Conservation (phyloP, 805 yeast species). For the Yamadazyma tumulicola region DNA sequence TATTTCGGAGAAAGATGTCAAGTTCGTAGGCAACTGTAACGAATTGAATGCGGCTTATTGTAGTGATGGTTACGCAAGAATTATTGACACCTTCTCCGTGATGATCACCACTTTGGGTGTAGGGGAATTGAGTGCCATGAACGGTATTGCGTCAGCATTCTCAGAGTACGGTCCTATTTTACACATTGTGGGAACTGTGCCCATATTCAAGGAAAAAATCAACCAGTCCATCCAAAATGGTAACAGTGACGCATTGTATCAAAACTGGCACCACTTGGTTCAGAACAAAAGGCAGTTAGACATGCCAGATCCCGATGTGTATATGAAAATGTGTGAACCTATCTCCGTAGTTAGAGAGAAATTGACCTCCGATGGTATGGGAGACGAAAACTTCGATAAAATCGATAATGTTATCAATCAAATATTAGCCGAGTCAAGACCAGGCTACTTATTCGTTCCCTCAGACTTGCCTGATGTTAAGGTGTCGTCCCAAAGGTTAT, state of each 20-base stretch:
- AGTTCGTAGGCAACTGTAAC: slow-evolving; percentile 83
- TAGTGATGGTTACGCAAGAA: slow-evolving; percentile 82
- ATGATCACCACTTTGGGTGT: slow-evolving; percentile 78
- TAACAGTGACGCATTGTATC: slow-evolving; percentile 9
- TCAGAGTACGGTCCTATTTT: slow-evolving; percentile 78
- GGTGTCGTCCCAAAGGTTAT: slow-evolving; percentile 22
- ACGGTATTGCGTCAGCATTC: slow-evolving; percentile 79
- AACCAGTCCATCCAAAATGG: slow-evolving; percentile 1
- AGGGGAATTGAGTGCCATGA: slow-evolving; percentile 82
- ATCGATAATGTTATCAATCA: slow-evolving; percentile 64
- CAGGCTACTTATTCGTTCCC: slow-evolving; percentile 82
- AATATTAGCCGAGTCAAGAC: slow-evolving; percentile 59
- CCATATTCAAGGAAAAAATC: slow-evolving; percentile 19
- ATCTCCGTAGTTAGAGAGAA: slow-evolving; percentile 48
- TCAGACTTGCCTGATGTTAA: slow-evolving; percentile 53
- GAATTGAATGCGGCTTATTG: slow-evolving; percentile 89
- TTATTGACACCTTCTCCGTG: slow-evolving; percentile 58
- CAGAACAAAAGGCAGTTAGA: slow-evolving; percentile 46
- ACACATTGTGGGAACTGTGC: slow-evolving; percentile 69
- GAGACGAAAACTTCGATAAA: slow-evolving; percentile 45
- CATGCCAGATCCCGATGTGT: slow-evolving; percentile 63
- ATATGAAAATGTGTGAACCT: slow-evolving; percentile 59
- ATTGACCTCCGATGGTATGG: slow-evolving; percentile 22
- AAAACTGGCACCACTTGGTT: slow-evolving; percentile 56
- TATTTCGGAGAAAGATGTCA: slow-evolving; percentile 39